phyloP scores from a whole-genome alignment of 2,329 filamentous ascomycete genomes.

The Epichloe hybrida region DNA sequence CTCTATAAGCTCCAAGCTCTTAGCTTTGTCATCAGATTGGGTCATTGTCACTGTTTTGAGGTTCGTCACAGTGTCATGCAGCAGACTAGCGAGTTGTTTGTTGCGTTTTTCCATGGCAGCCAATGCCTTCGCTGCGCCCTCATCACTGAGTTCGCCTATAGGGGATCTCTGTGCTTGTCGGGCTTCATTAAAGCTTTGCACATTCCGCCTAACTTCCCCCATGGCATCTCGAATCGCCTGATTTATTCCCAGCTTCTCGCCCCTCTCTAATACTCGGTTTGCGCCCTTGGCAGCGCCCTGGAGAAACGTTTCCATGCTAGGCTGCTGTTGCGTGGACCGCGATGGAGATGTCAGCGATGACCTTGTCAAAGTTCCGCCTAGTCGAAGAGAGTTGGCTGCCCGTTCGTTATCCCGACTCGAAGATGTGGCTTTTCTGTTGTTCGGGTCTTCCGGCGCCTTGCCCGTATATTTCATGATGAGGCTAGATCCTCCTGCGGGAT shows the following conservation, averaged over 20 bases:
- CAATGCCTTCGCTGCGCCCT: slow-evolving; percentile 23
- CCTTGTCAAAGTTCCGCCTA: slow-evolving; percentile 25
- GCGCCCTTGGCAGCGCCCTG: slow-evolving; percentile 67
- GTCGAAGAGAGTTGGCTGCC: slow-evolving; percentile 23
- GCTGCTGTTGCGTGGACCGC: slow-evolving; percentile 41
- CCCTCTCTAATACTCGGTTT: slow-evolving; percentile 56
- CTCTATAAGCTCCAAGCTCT: slow-evolving; percentile 40
- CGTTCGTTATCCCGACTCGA: slow-evolving; percentile 22
- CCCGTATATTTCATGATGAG: slow-evolving; percentile 62
- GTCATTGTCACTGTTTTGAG: slow-evolving; percentile 47
- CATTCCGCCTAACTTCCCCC: slow-evolving; percentile 67
- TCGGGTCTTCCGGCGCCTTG: slow-evolving; percentile 27
- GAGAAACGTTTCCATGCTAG: slow-evolving; percentile 54
- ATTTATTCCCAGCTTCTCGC: slow-evolving; percentile 68
- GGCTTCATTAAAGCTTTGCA: slow-evolving; percentile 51
- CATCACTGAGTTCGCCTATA: slow-evolving; percentile 22
- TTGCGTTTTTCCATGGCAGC: slow-evolving; percentile 51
- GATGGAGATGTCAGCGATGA: slow-evolving; percentile 34
- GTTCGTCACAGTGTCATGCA: slow-evolving; percentile 50
- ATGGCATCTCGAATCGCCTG: slow-evolving; percentile 70
- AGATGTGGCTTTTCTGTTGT: slow-evolving; percentile 2
- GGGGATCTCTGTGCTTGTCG: slow-evolving; percentile 28
- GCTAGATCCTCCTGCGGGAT: slow-evolving; percentile 44
- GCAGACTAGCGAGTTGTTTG: slow-evolving; percentile 50
- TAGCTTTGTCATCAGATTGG: slow-evolving; percentile 32